phyloP scores from a whole-genome alignment of 768 basidiomycete species.

The Leccinum uliginosum region DNA sequence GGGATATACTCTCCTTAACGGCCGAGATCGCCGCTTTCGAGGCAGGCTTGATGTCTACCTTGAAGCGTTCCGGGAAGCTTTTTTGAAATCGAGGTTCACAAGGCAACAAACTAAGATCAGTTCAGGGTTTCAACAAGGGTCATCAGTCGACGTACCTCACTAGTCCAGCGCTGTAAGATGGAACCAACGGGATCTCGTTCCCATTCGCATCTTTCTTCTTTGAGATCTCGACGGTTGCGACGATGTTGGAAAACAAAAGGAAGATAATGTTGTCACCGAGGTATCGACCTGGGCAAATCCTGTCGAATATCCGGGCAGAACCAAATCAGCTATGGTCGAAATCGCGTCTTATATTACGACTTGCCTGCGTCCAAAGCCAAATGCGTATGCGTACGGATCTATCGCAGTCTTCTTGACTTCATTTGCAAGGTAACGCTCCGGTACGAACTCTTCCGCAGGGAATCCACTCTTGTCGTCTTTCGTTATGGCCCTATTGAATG shows the following conservation, averaged over 20 bases:
- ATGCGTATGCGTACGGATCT: conserved; percentile 10
- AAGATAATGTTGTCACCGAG: conserved; percentile 12
- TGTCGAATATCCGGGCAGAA: not conserved
- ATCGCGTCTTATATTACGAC: not conserved
- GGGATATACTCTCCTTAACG: conserved; percentile 6
- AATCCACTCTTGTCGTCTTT: conserved; percentile 17
- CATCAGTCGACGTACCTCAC: conserved; percentile 1
- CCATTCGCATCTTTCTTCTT: conserved; percentile 8
- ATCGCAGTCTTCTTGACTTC: conserved; percentile 5
- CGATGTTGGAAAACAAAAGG: conserved; percentile 4
- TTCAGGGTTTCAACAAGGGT: not conserved
- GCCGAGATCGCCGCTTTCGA: conserved; percentile 7
- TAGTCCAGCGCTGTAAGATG: conserved; percentile 3
- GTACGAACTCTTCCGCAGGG: conserved; percentile 10
- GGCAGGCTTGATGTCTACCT: conserved; percentile 8
- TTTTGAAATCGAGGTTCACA: not conserved
- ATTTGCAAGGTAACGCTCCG: conserved; percentile 10
- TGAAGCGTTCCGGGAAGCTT: conserved; percentile 11
- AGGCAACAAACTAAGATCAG: not conserved
- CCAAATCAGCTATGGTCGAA: not conserved
- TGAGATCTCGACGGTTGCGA: conserved; percentile 7
- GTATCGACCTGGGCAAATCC: conserved; percentile 12
- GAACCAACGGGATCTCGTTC: conserved; percentile 3
- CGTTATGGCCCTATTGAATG: conserved; percentile 11
- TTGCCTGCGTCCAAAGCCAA: conserved; percentile 15